Evolutionary conservation across 2,329 filamentous ascomycete genomes (phyloP).

Genomic region (Plectosphaerella cucumerina): DNA sequence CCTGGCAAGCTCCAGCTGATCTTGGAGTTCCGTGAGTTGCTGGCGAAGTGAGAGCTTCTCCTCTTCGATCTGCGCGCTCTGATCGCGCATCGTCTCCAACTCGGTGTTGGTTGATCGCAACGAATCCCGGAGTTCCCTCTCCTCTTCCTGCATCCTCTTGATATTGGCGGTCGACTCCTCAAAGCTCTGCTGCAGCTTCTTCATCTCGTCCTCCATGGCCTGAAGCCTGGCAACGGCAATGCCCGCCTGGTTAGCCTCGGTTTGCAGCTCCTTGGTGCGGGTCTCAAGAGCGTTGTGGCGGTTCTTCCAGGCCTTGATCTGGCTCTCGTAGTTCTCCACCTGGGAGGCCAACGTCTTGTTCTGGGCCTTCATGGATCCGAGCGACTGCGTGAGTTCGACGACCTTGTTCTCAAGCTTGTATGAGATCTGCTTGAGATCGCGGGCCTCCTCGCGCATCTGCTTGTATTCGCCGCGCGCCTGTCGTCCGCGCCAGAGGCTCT

Average conservation of each 20-base stretch:
- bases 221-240: conserved; percentile 87
- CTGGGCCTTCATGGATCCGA: conserved; percentile 88
- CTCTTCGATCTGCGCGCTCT: conserved; percentile 71
- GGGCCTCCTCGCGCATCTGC: conserved; percentile 85
- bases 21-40: conserved; percentile 84
- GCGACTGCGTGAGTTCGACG: conserved; percentile 89
- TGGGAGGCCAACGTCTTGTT: conserved; percentile 87
- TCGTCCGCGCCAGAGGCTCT: conserved; percentile 90
- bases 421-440: conserved; percentile 98
- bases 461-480: conserved; percentile 81
- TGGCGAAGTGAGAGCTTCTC: conserved; percentile 84
- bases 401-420: conserved; percentile 99
- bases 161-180: conserved; percentile 88
- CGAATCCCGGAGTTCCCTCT: conserved; percentile 78
- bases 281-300: conserved; percentile 87
- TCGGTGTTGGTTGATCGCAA: conserved; percentile 76
- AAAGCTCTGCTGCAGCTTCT: conserved; percentile 81
- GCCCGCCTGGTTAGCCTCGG: conserved; percentile 95
- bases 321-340: conserved; percentile 91
- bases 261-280: conserved; percentile 88
- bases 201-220: conserved; percentile 94
- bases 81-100: conserved; percentile 72
- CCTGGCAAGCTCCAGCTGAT: conserved; percentile 86
- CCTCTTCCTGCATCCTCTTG: conserved; percentile 92
- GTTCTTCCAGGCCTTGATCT: conserved; percentile 94